Conservation (phyloP, 1,139 yeast genomes). For the Magnusiomyces fungicola region DNA sequence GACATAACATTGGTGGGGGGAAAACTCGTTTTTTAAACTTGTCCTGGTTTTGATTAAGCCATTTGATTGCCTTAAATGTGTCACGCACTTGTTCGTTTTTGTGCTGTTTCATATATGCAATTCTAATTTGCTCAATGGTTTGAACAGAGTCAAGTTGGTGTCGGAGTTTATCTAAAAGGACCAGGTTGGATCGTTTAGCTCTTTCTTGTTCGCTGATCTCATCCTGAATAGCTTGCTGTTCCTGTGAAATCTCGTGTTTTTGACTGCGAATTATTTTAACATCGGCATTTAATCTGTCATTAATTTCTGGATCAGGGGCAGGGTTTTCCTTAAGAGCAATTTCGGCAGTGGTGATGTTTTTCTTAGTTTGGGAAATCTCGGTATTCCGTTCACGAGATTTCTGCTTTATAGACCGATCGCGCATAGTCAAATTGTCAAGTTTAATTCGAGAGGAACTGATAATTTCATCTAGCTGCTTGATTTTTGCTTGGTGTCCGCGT, state of each 20-base stretch:
- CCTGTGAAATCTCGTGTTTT: background rate
- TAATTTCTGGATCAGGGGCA: background rate
- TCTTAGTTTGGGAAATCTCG: conserved; percentile 36
- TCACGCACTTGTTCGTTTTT: background rate
- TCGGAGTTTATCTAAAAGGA: conserved; percentile 16
- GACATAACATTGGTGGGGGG: conserved; percentile 72
- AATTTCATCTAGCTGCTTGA: background rate
- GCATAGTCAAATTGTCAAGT: background rate
- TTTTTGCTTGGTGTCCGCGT: background rate
- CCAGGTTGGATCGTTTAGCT: conserved; percentile 18
- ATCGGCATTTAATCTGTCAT: conserved; percentile 3
- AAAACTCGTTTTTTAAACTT: conserved; percentile 41
- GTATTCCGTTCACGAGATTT: conserved; percentile 38
- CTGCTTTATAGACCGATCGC: background rate
- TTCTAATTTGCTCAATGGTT: background rate
- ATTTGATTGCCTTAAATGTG: conserved; percentile 32
- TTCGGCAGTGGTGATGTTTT: conserved; percentile 16
- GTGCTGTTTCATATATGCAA: background rate
- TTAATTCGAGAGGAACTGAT: background rate
- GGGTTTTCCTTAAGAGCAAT: conserved; percentile 1
- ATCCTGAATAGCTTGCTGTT: background rate
- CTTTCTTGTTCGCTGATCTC: background rate
- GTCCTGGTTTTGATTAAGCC: conserved; percentile 29
- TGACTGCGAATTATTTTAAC: background rate
- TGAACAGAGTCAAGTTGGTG: conserved; percentile 15